Evolutionary conservation across 2,329 filamentous ascomycete genomes (phyloP).

Genomic region (Arachnomyces sp.): DNA sequence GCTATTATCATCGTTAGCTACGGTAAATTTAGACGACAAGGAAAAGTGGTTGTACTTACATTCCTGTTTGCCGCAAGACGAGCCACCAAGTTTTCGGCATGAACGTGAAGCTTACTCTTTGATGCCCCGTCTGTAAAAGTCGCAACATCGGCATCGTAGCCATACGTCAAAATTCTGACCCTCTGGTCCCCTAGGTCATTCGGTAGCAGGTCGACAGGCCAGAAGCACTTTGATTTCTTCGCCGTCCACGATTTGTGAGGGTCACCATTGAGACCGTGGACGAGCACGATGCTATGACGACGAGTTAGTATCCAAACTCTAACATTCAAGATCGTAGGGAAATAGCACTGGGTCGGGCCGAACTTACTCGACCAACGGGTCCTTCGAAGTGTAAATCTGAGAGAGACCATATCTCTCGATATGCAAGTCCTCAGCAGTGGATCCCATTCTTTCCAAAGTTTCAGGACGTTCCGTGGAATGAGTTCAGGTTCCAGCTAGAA

Average conservation of each 20-base stretch:
- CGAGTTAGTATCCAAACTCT: not conserved
- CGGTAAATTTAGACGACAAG: not conserved
- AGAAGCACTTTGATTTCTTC: conserved; percentile 49
- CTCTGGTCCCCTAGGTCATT: conserved; percentile 47
- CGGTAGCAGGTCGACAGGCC: conserved; percentile 61
- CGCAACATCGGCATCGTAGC: conserved; percentile 61
- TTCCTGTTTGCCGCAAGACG: conserved; percentile 56
- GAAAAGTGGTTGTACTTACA: conserved; percentile 19
- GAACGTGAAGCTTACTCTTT: conserved; percentile 60
- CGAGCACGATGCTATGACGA: conserved; percentile 49
- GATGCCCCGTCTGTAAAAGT: conserved; percentile 46
- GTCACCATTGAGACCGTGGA: conserved; percentile 61
- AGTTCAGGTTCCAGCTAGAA: too few species aligned
- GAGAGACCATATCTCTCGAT: conserved; percentile 35
- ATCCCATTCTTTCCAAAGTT: too few species aligned
- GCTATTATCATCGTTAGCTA: conserved; percentile 19
- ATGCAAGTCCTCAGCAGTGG: conserved; percentile 3
- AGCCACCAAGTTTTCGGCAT: conserved; percentile 60
- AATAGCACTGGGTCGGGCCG: not conserved
- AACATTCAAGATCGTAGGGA: not conserved
- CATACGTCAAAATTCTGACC: conserved; percentile 62
- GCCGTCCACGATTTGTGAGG: conserved; percentile 56
- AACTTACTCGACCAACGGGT: conserved; percentile 32
- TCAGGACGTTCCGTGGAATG: too few species aligned
- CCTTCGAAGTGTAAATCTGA: conserved; percentile 31